Percentiles rank a stretch among this genome's conserved stretches.
phyloP scores from a whole-genome alignment of 2,329 filamentous ascomycete species.

The Fusarium mangiferae region DNA sequence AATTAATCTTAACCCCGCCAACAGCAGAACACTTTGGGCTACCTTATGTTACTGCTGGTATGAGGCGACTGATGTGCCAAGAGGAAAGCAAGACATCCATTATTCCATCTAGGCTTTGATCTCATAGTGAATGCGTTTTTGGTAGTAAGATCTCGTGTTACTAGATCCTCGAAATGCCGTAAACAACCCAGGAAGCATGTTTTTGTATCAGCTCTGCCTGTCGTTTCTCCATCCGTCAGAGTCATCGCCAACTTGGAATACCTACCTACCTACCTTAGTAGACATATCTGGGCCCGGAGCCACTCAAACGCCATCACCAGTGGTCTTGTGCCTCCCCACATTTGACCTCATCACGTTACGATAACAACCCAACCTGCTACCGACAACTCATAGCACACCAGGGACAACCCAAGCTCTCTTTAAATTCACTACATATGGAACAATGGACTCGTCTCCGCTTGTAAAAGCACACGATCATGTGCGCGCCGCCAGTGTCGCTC shows the following conservation, averaged over 20 bases:
- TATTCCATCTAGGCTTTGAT: background rate
- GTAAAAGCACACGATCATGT: conserved; percentile 87
- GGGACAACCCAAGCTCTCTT: background rate
- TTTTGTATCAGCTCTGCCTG: background rate
- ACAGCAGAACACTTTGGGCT: background rate
- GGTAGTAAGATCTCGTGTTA: background rate
- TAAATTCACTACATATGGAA: conserved; percentile 18
- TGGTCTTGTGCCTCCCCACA: conserved; percentile 34
- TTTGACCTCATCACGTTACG: conserved; percentile 35
- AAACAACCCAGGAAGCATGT: background rate
- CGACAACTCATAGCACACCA: conserved; percentile 1
- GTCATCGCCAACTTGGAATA: background rate
- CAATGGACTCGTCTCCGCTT: conserved; percentile 53
- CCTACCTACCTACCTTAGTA: background rate
- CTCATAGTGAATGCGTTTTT: too few species aligned
- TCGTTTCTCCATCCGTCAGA: background rate
- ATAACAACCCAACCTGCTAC: background rate
- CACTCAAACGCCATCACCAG: background rate
- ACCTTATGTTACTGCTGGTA: background rate
- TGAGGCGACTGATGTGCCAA: conserved; percentile 8
- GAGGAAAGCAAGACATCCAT: background rate
- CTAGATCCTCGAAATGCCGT: background rate
- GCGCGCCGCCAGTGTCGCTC: conserved; percentile 81
- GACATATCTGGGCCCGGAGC: background rate
- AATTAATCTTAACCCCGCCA: conserved; percentile 23